phyloP scores from a whole-genome alignment of 805 yeast species.

The Candida morakotiae region DNA sequence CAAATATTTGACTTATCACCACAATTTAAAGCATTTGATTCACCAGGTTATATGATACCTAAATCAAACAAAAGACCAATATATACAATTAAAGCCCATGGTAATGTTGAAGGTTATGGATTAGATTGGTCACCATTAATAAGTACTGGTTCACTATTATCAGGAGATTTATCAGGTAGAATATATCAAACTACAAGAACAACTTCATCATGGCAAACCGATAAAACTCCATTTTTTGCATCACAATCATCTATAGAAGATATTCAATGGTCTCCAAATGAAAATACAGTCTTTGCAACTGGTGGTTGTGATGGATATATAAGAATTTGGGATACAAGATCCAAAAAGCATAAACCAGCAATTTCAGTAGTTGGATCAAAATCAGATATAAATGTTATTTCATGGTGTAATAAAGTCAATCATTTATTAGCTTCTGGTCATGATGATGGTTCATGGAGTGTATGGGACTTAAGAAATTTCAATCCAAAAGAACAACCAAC shows the following conservation, averaged over 20 bases:
- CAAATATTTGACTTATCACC: conserved; percentile 76
- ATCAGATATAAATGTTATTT: conserved; percentile 88
- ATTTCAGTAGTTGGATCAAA: conserved; percentile 74
- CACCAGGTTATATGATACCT: conserved; percentile 81
- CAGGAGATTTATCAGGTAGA: conserved; percentile 88
- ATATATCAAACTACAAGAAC: conserved; percentile 76
- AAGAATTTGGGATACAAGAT: conserved; percentile 95
- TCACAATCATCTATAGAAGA: conserved; percentile 84
- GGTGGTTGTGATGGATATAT: conserved; percentile 89
- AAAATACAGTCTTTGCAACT: conserved; percentile 91
- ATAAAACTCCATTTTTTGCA: conserved; percentile 71
- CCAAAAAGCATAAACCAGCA: conserved; percentile 88
- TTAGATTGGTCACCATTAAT: conserved; percentile 92
- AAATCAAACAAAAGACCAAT: conserved; percentile 74
- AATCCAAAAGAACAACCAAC: conserved; percentile 51
- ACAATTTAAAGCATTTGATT: conserved; percentile 78
- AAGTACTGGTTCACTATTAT: conserved; percentile 72
- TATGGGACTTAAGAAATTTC: conserved; percentile 93
- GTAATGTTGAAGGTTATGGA: conserved; percentile 96
- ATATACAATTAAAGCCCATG: conserved; percentile 80
- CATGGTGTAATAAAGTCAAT: conserved; percentile 88
- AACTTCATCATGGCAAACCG: conserved; percentile 79
- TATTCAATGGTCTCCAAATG: conserved; percentile 93
- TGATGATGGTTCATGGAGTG: conserved; percentile 96
- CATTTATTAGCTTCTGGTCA: conserved; percentile 93